These are phyloP conservation scores for Scopulariopsis brevicaulis DNA, from an alignment of 2,329 filamentous ascomycete species.

Conservation along the genomic window DNA sequence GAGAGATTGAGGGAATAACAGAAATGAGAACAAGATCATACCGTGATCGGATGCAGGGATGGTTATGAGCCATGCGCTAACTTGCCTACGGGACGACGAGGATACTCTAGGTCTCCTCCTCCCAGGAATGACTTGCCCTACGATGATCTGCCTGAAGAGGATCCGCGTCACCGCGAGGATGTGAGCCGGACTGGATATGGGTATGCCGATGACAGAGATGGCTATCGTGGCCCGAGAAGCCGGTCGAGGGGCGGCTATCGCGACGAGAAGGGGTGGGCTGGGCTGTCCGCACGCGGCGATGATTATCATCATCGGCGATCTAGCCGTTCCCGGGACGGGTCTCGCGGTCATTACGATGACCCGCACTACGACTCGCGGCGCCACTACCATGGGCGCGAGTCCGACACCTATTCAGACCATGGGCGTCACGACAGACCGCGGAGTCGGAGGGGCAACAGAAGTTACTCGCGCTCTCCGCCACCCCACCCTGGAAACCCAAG, in stretches of 20 bases:
- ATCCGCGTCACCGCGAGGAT: conserved; percentile 12
- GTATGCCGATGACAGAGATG: conserved; percentile 6
- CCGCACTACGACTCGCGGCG: not conserved
- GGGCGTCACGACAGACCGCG: conserved; percentile 4
- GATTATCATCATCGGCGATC: conserved; percentile 7
- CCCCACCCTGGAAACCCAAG: conserved; percentile 29
- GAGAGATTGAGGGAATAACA: conserved; percentile 2
- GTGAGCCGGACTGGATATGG: conserved; percentile 8
- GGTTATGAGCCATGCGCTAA: conserved; percentile 20
- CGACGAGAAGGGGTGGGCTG: conserved; percentile 6
- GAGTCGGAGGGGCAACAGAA: conserved; percentile 14
- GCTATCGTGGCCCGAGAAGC: conserved; percentile 6
- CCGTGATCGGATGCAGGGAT: not conserved
- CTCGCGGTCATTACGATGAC: conserved; percentile 1
- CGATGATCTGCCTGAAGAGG: conserved; percentile 17
- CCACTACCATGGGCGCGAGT: not conserved
- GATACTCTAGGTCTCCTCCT: conserved; percentile 28
- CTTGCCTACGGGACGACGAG: conserved; percentile 30
- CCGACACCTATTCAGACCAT: conserved; percentile 4
- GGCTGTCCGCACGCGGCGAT: conserved; percentile 5
- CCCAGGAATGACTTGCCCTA: conserved; percentile 22
- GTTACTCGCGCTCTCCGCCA: conserved; percentile 21
- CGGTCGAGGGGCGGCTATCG: conserved; percentile 1
- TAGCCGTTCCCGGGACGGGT: conserved; percentile 7
- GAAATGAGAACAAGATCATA: conserved; percentile 1